Evolutionary conservation across 2,329 filamentous ascomycete genomes (phyloP).

Genomic region (Dissoconium aciculare): DNA sequence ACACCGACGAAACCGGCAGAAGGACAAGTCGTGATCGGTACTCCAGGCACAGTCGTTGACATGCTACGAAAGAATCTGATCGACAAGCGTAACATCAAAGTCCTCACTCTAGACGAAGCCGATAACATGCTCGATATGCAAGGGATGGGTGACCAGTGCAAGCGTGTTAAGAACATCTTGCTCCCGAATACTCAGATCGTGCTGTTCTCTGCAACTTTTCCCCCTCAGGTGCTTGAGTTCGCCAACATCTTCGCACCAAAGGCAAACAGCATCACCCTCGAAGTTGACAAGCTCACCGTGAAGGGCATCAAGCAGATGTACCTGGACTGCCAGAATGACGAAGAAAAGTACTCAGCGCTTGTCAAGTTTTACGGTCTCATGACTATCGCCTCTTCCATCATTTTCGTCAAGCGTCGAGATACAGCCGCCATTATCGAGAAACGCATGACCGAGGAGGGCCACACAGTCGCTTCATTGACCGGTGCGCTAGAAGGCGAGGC

Average conservation of each 20-base stretch:
- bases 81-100: slow-evolving; percentile 54
- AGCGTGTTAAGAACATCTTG: slow-evolving; percentile 67
- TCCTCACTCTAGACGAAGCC: slow-evolving; percentile 88
- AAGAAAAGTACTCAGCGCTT: slow-evolving; percentile 74
- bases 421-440: slow-evolving; percentile 74
- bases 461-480: slow-evolving; percentile 80
- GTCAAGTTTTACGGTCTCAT: slow-evolving; percentile 91
- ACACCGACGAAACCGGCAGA: slow-evolving; percentile 54
- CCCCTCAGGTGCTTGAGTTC: slow-evolving; percentile 69
- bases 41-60: slow-evolving; percentile 84
- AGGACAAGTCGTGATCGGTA: slow-evolving; percentile 76
- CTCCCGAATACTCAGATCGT: slow-evolving; percentile 68
- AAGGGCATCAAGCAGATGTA: slow-evolving; percentile 97
- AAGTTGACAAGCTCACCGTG: slow-evolving; percentile 83
- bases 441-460: slow-evolving; percentile 75
- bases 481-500: slow-evolving; percentile 72
- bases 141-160: slow-evolving; percentile 86
- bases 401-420: slow-evolving; percentile 88
- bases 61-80: slow-evolving; percentile 64
- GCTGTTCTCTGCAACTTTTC: slow-evolving; percentile 90
- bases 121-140: slow-evolving; percentile 98
- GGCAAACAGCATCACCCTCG: slow-evolving; percentile 73
- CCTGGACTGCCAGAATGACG: slow-evolving; percentile 72
- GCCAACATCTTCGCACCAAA: slow-evolving; percentile 71
- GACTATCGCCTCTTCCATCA: slow-evolving; percentile 93